Evolutionary conservation across 345 rosid species (phyloP).

Genomic region (Sisymbrium altissimum): DNA sequence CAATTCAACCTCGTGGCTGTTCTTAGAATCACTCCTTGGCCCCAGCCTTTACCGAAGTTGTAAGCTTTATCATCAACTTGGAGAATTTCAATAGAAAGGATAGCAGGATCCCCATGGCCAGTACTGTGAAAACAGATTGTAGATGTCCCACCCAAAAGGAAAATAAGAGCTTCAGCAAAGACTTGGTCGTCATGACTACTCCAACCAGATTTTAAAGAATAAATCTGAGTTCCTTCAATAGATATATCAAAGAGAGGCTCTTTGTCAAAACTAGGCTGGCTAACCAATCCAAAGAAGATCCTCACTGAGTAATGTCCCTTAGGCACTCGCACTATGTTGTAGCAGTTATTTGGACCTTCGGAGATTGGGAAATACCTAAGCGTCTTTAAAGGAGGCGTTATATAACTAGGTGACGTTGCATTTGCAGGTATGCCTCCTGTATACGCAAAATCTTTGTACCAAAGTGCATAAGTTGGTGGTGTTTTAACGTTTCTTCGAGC

Average conservation of each 20-base stretch:
- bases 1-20: constrained; percentile 75
- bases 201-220: constrained; percentile 89
- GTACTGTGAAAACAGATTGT: constrained; percentile 94
- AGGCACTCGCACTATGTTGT: constrained; percentile 61
- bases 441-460: constrained; percentile 90
- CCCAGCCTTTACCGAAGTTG: constrained; percentile 54
- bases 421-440: constrained; percentile 87
- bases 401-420: constrained; percentile 47
- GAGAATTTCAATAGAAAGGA: constrained; percentile 80
- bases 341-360: constrained; percentile 89
- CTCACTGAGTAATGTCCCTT: constrained; percentile 83
- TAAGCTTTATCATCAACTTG: constrained; percentile 82
- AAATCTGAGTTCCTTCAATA: constrained; percentile 77
- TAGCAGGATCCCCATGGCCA: constrained; percentile 96
- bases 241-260: constrained; percentile 94
- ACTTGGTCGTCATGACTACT: constrained; percentile 68
- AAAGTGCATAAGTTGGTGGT: constrained; percentile 69
- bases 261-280: constrained; percentile 43
- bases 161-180: constrained; percentile 74
- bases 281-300: constrained; percentile 64
- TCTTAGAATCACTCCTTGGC: constrained; percentile 57
- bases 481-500: constrained; percentile 58
- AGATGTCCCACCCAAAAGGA: constrained; percentile 60
- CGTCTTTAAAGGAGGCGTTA: constrained; percentile 69
- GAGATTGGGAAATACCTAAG: constrained; percentile 90